A percentile compares a stretch with the other conserved stretches of the same genome.
Evolutionary conservation across 768 basidiomycete genomes (phyloP).

Genomic region (Dioszegia crocea): DNA sequence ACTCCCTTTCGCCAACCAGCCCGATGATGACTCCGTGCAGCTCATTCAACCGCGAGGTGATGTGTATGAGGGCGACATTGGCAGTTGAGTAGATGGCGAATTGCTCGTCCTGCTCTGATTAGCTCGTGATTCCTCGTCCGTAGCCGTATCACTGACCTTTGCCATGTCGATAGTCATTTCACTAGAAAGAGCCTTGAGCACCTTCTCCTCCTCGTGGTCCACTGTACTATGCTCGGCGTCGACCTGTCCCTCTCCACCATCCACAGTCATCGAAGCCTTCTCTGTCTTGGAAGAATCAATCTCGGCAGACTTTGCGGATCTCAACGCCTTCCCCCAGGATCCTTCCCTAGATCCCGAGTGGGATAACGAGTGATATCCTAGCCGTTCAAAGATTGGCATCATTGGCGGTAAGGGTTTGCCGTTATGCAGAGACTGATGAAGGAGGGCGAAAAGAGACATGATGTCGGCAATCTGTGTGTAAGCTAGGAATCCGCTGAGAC

Average conservation of each 20-base stretch:
- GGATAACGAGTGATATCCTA: conserved; percentile 26
- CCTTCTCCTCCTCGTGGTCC: neutral
- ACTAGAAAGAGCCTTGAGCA: neutral
- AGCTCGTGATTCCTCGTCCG: neutral
- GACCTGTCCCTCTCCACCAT: too few relatives aligned
- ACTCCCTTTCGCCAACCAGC: conserved; percentile 41
- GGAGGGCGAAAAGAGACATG: conserved; percentile 35
- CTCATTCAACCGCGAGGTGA: conserved; percentile 31
- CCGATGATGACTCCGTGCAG: conserved; percentile 28
- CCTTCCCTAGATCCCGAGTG: neutral
- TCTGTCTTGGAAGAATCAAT: too few relatives aligned
- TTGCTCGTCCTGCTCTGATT: conserved; percentile 38
- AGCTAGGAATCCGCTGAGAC: conserved; percentile 20
- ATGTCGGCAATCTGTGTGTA: conserved; percentile 39
- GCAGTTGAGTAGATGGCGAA: conserved; percentile 41
- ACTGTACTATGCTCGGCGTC: neutral
- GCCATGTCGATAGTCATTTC: conserved; percentile 2
- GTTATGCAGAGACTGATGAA: conserved; percentile 31
- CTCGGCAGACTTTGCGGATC: neutral
- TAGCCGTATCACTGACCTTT: neutral
- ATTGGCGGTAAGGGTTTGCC: conserved; percentile 37
- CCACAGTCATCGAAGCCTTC: too few relatives aligned
- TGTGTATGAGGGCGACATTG: conserved; percentile 35
- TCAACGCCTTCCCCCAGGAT: neutral
- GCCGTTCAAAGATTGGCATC: conserved; percentile 40